These are phyloP conservation scores for Colletotrichum shisoi DNA, from an alignment of 2,329 filamentous ascomycete species.

Conservation along the genomic window DNA sequence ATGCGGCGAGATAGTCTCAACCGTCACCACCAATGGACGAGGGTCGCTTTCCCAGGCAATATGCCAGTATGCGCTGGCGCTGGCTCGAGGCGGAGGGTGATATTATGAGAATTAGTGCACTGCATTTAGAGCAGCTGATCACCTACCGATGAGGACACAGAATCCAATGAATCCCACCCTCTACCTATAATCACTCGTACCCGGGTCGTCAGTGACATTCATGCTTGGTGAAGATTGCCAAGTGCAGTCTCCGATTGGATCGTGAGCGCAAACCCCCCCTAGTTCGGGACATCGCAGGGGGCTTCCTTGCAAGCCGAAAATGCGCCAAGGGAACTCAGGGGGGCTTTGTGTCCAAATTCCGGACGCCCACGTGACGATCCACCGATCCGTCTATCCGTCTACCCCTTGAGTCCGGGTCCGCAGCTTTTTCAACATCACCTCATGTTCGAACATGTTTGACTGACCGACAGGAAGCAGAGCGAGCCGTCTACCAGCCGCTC, in stretches of 20 bases:
- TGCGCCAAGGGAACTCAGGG: background rate
- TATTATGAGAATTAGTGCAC: slow-evolving; percentile 10
- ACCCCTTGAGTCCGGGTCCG: background rate
- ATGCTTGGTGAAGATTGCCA: background rate
- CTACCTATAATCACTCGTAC: background rate
- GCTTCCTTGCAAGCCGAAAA: background rate
- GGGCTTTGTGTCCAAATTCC: slow-evolving; percentile 1
- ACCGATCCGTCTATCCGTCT: slow-evolving; percentile 1
- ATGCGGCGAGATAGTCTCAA: background rate
- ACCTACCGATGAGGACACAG: background rate
- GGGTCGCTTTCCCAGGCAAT: background rate
- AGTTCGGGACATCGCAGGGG: background rate
- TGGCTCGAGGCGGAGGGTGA: slow-evolving; percentile 4
- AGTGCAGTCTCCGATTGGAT: background rate
- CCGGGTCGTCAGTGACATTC: background rate
- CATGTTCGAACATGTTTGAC: background rate
- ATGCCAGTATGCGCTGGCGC: slow-evolving; percentile 6
- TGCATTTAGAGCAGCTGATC: slow-evolving; percentile 14
- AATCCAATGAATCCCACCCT: background rate
- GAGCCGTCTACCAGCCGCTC: background rate
- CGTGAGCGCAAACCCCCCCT: background rate
- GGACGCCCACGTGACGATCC: slow-evolving; percentile 4
- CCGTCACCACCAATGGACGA: slow-evolving; percentile 2
- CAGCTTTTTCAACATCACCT: slow-evolving; percentile 3
- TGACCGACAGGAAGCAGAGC: background rate